Base-by-base conservation (phyloP, 2,329 filamentous ascomycete genomes). In the Fusarium staphyleae region DNA sequence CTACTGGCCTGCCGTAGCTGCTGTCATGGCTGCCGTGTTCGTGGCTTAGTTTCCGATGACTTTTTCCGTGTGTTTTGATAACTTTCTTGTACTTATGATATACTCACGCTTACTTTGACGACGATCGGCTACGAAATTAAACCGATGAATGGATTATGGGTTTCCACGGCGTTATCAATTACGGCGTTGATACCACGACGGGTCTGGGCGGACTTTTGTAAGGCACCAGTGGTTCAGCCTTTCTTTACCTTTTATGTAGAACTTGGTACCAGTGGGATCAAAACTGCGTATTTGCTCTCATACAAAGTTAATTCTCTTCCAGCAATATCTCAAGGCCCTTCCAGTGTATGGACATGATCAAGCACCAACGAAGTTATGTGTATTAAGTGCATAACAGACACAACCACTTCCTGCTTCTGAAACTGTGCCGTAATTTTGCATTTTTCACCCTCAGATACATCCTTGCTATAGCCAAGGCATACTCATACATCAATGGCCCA, bases 1-100 rank as follows among this genome's bases (percentile, higher is more conserved):
- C 22, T 78, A 77, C 69, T 84, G 80, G 81, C 81, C 82, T 0
- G 73, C 77, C 2, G 70, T 75, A 3, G 75, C 74, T 2, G 74
- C 77, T 12, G 77, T 78, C 12, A 46, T 77, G 24, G 77, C 76
- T 4, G 72, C 79, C 3, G 77, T 79, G 10, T 78, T 78, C 42
- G 37, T 78, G 3, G 62, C 69, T 11, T 84, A 69, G 72, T 34
- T 12, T n/a, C 14, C 14, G 3, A 7, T 16, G 12, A n/a, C 16
- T 42, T 13, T 22, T 15, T 24, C 14, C n/a, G 10, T 18, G 24
- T 51, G 49, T 24, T 48, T 34, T 50, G 52, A 59, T 36, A 6
- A 22, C n/a, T 50, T 50, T 57, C 48, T 33, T 52, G 35, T 57
- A 44, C 35, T 60, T 50, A 58, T 35, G 55, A 51, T 15, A 36